Evolutionary conservation across 176 grass and related monocot genomes (phyloP), one percentile per base, ranked within the genome.

Genomic region (Rhynchospora pubera): DNA sequence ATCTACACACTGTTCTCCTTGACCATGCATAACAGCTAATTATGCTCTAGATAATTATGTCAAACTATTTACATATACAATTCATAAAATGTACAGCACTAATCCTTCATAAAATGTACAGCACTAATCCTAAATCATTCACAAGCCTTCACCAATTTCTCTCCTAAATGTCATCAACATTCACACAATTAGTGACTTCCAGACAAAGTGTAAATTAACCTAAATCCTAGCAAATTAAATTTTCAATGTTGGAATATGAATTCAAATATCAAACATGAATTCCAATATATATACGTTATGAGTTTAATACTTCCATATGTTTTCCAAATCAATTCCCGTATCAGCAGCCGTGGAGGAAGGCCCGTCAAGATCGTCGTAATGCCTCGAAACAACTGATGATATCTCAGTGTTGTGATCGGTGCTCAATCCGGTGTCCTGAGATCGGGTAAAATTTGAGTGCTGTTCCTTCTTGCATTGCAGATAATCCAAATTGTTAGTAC

Each of bases 381-480:
- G 83, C 83, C 72, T 84, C 0, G 83, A 84, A 19, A 84, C 4
- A 24, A 84, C 65, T 18, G 83, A 84, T 48, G 83, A 84, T 61
- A 84, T 84, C 69, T 84, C 83, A 51, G 83, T 84, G 34, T 75
- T 84, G 55, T 63, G 56, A 18, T 77, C 83, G 7, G 83, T 73
- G 67, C 70, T 77, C 53, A 73, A 32, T 4, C 83, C 69, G 3
- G 83, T 77, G 47, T 84, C 83, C 42, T 77, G 83, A 1, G 83
- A 84, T 59, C 13, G 65, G 53, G 69, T 84, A 28, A 84, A 57
- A 58, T 76, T 84, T 0, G 83, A 84, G 34, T 39, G 50, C 19
- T 84, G 83, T 32, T 84, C 83, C 83, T 76, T 77, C 51, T 84
- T 84, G 83, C 65, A 84, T 51, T 84, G 65, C 53, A 77, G 45